Base-by-base conservation (phyloP, 2,329 filamentous ascomycete species). In the Calonectria naviculata region DNA sequence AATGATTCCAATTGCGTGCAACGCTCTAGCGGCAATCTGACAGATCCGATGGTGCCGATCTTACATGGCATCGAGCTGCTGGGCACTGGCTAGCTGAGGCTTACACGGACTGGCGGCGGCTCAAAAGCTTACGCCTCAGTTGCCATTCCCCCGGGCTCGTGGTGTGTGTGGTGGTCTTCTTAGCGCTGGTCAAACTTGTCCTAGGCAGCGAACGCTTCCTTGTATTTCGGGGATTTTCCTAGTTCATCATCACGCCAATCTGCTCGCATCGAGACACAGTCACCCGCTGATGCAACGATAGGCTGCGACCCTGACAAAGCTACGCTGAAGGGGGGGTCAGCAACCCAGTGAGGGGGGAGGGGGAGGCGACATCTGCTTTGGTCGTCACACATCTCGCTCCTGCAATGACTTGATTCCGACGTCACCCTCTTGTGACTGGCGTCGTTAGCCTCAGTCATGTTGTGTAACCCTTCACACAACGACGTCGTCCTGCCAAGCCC, bases 391-490 rank as follows among this genome's bases (percentile, higher is more conserved):
- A 56, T 61, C 10, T 36, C 29, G 42, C 21, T n/a, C 58, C n/a
- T 29, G 19, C 41, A 8, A 73, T 78, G 76, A 78, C 73, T 76
- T 76, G 76, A 74, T 77, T 24, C 29, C 65, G 68, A 77, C 76
- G 76, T 78, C 76, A 78, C 26, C 28, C 21, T 31, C 28, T 58
- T 42, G 19, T 5, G 44, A 17, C 58, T 38, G 52, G 52, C 36
- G 66, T 49, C 66, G 46, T 63, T 68, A 42, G 54, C 29, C 31
- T 49, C 46, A 54, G 38, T 49, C 34, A 31, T 58, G 24, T n/a
- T 58, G 38, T 66, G 49, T 66, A 66, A 66, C 64, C 49, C 13
- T 44, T 28, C 36, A 29, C 34, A 15, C 24, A 21, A 13, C n/a
- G n/a, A n/a, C n/a, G 29, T 17, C 31, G 15, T 56, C 58, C 36